Conservation (phyloP, 2,329 filamentous ascomycete species). For the Pezicula carpinea region DNA sequence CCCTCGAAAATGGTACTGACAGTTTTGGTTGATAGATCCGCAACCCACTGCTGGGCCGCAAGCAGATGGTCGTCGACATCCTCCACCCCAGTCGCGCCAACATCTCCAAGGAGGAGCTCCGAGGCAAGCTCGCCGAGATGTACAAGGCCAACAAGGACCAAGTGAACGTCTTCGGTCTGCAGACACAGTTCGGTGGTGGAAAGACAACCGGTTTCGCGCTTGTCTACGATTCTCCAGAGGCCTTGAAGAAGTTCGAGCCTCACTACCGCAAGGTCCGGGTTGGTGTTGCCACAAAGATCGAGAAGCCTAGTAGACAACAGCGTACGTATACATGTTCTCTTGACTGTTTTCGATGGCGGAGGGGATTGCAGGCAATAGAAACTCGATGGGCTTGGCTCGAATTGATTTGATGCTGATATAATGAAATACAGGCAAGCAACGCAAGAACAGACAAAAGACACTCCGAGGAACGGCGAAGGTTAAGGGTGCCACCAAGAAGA, state of each 20-base stretch:
- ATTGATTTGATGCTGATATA: constrained; percentile 16
- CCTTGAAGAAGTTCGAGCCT: constrained; percentile 99
- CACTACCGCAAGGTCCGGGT: constrained; percentile 95
- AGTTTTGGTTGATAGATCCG: constrained; percentile 99
- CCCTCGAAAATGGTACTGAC: constrained; percentile 76
- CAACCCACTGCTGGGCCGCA: constrained; percentile 97
- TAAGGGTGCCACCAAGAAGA: constrained; percentile 93
- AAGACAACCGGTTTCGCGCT: constrained; percentile 99
- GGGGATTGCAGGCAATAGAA: constrained; percentile 6
- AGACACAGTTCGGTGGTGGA: constrained; percentile 98
- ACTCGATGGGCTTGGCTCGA: not conserved
- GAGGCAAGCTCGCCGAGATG: constrained; percentile 85
- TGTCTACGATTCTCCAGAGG: constrained; percentile 96
- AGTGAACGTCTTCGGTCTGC: constrained; percentile 96
- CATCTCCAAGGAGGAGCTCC: constrained; percentile 99
- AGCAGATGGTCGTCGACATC: constrained; percentile 99
- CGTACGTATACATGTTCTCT: constrained; percentile 61
- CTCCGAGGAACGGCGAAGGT: constrained; percentile 96
- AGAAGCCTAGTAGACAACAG: constrained; percentile 98
- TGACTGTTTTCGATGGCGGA: not conserved
- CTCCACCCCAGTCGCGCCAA: constrained; percentile 98
- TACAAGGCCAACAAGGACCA: constrained; percentile 99
- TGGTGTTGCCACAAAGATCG: constrained; percentile 87
- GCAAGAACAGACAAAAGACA: constrained; percentile 99
- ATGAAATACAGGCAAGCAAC: constrained; percentile 82